Base-by-base conservation (phyloP, 1,139 yeast species). In the Nakaseomyces delphensis region DNA sequence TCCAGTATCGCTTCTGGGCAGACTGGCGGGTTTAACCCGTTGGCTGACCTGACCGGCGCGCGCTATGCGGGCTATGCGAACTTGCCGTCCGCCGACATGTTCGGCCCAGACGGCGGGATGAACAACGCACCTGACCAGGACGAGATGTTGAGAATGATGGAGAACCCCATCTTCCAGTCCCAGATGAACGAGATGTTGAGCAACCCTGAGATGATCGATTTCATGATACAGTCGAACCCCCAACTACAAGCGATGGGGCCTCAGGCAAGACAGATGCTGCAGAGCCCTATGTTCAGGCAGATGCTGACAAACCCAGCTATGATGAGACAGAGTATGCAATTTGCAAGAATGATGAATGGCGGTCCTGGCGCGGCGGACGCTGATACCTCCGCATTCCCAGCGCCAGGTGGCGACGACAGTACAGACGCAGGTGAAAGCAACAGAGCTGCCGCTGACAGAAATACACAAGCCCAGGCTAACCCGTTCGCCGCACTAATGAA, bases 91-190 rank as follows among this genome's bases (percentile, higher is more conserved):
- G 86, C 89, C 0, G 78, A 83, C 38, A 76, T 85, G 82, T 87
- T 91, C 67, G 96, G 96, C 1, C 93, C 96, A 15, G 97, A 89
- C 60, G 95, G 95, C 16, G 97, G 96, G 18, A 75, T 83, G 83
- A 74, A 71, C 47, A 41, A 48, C 10, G 47, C 79, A 57, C 93
- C 94, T 7, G 79, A 77, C 52, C 81, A 85, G 36, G 91, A 83
- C 35, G 87, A 83, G 49, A 56, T 87, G 64, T 68, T 76, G 28
- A 69, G 71, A 48, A 77, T 85, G 83, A 72, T 89, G 81, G 79
- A 80, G 28, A 76, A 76, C 54, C 97, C 97, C 27, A 70, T 76
- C 65, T 76, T 85, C 53, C 86, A 80, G 57, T 87, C 86, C 58
- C 74, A 81, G 48, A 77, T 91, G 85, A 77, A 80, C 56, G 77